Evolutionary conservation across 306 rosid species (phyloP).

Genomic region (Sicyos baderoa): DNA sequence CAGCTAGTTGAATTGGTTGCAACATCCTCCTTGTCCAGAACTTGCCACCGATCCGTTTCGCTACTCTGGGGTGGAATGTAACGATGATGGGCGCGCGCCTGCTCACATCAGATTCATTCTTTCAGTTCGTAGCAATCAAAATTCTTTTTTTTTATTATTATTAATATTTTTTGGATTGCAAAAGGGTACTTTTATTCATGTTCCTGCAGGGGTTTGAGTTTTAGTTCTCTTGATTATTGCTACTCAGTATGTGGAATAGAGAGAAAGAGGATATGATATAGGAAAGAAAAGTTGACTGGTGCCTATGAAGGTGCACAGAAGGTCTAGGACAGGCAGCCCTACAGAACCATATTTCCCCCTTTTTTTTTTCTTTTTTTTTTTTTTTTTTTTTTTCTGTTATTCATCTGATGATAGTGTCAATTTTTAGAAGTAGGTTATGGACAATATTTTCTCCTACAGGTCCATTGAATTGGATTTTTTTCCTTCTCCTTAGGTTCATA

Average conservation of each 20-base stretch:
- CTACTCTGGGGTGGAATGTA: slow-evolving; percentile 28
- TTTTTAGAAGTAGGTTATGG: slow-evolving; percentile 64
- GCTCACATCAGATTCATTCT: slow-evolving; percentile 43
- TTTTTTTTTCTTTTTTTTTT: slow-evolving; percentile 14
- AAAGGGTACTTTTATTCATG: slow-evolving; percentile 48
- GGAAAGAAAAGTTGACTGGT: slow-evolving; percentile 28
- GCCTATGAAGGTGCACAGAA: slow-evolving; percentile 41
- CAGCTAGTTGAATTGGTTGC: slow-evolving; percentile 16
- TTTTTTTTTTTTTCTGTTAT: slow-evolving; percentile 30
- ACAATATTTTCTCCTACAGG: slow-evolving; percentile 54
- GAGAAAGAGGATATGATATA: slow-evolving; percentile 21
- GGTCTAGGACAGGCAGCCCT: slow-evolving; percentile 35
- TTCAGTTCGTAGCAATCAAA: slow-evolving; percentile 54
- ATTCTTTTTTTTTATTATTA: slow-evolving; percentile 18
- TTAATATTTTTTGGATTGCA: slow-evolving; percentile 49
- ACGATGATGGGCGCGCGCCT: slow-evolving; percentile 26
- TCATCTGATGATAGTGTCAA: slow-evolving; percentile 43
- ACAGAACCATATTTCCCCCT: slow-evolving; percentile 32
- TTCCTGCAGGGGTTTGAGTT: slow-evolving; percentile 37
- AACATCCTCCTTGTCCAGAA: slow-evolving; percentile 23
- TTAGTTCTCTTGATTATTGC: slow-evolving; percentile 47
- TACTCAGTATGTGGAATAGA: neutral
- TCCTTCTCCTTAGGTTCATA: slow-evolving; percentile 43
- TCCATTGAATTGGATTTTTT: slow-evolving; percentile 48
- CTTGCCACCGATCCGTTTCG: slow-evolving; percentile 36